Base-by-base conservation (phyloP, 192 early-diverging fungal genomes). In the Thoreauomyces humboldtii region DNA sequence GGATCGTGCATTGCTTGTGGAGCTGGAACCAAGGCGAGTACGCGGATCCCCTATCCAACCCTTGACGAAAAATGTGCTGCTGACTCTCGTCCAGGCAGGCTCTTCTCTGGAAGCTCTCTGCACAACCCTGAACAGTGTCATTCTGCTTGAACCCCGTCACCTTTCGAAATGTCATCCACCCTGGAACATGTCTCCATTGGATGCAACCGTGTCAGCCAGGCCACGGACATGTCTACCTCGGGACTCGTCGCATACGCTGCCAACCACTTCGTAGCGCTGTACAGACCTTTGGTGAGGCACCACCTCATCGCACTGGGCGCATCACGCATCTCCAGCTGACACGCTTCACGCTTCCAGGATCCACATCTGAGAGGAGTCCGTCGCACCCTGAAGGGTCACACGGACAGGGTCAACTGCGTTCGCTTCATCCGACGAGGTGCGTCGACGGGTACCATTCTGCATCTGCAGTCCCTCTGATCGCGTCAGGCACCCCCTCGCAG, bases 371-470 rank as follows among this genome's bases (percentile, higher is more conserved):
- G 61, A 22, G 90, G 88, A 0, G 69, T 90, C 4, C 60, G 63
- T 0, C 53, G 71, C 0, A 88, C 91, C 14, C 75, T 93, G 7
- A 80, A 74, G 6, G 93, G 90, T n/a, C 93, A 95, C 55, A 83
- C 71, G 14, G 78, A 65, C 32, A 82, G 87, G 31, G 89, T 95
- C 19, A 92, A 89, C 73, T 87, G 88, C 67, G 84, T 90, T 11
- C 74, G 78, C 2, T 92, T 88, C 70, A 70, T 88, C 17, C 79
- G 86, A 61, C 51, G 84, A 65, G 85, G 82, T 75, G 72, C 9
- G 4, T 24, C n/a, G n/a, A n/a, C n/a, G n/a, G n/a, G n/a, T n/a
- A n/a, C n/a, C n/a, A n/a, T n/a, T n/a, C n/a, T n/a, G n/a, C n/a
- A n/a, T n/a, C n/a, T n/a, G n/a, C n/a, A n/a, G n/a, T n/a, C n/a